Evolutionary conservation across 768 basidiomycete species (phyloP), one percentile per base, ranked within the genome.

Genomic region (Leccinum variicolor): DNA sequence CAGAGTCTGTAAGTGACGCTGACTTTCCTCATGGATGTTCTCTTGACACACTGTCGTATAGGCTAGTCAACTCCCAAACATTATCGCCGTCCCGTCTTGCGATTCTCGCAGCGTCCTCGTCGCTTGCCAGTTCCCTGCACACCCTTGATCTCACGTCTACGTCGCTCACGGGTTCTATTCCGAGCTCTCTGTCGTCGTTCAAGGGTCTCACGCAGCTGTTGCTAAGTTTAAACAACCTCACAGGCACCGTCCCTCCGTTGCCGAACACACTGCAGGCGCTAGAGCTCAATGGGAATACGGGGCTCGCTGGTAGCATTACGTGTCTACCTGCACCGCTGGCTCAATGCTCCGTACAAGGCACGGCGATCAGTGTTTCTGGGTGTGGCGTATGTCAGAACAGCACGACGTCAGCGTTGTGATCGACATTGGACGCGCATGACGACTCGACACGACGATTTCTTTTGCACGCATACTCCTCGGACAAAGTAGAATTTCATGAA

Each of bases 131-230:
- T 0, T 76, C 75, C 14, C 53, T 79, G 29, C 69, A 68, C 23
- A 70, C 71, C 3, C 69, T 79, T 17, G 76, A 79, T 29, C 67
- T 79, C 23, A 75, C 76, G 10, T 71, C 73, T 2, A 77, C 75
- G 2, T 74, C 71, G 6, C 69, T 79, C n/a, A 68, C 72, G 2
- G 73, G 74, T n/a, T 54, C 67, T 45, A 75, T 79, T 36, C 75
- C 77, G 2, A 53, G 62, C 7, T 41, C 65, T 6, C 54, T 79
- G 29, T 71, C 73, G 8, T 70, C 74, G 19, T 65, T 77, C 23
- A 64, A 63, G 19, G 61, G 69, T 1, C 73, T 79, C 19, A 66
- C 64, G 0, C 75, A 77, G 55, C 64, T 79, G 14, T 67, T 79
- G 45, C 73, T 79, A 0, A 66, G 75, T 49, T 66, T 69, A 41